Evolutionary conservation across 225 moss, liverwort and hornwort species (phyloP), one percentile per base, ranked within the genome.

Genomic region (Thuidium tamariscinum): DNA sequence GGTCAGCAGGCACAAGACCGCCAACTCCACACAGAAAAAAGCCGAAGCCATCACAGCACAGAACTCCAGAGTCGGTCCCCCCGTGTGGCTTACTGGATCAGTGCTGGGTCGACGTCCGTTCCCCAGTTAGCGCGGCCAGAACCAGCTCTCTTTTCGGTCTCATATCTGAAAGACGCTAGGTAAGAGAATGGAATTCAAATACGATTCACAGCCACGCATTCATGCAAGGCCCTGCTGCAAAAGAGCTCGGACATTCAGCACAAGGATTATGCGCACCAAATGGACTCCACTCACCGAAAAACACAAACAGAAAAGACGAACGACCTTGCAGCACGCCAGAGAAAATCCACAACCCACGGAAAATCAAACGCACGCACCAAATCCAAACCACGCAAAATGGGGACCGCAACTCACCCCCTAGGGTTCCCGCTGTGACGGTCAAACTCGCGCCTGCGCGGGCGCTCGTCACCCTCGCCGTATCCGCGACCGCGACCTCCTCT

Each of bases 61-160:
- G 13, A 86, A 82, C 77, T 62, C 71, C 71, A 79, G 51, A 63
- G 39, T 56, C 83, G 9, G n/a, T 12, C 44, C 56, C 59, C 60
- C 52, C 49, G 19, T 30, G 37, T 51, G 88, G 93, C 96, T 94
- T 89, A 98, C 98, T 91, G 93, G 59, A 92, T 87, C 15, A 92
- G 73, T 37, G 80, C 86, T 72, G 94, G 88, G 88, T 97, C 95
- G 77, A 89, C 91, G 75, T 95, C 97, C 62, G 94, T 89, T 70
- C 98, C 98, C 98, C 98, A 98, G 79, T 97, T 98, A 73, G 94
- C 95, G 82, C 98, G 93, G 84, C 98, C 98, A 37, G 95, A 91
- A 88, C 96, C 98, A 83, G 96, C 93, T 86, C 95, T 89, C 91
- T 98, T 98, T 65, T 94, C 88, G 42, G 90, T 71, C 91, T 98